Evolutionary conservation across 129 eudicot species (phyloP), one percentile per base, ranked within the genome.

Genomic region (Tagetes erecta): DNA sequence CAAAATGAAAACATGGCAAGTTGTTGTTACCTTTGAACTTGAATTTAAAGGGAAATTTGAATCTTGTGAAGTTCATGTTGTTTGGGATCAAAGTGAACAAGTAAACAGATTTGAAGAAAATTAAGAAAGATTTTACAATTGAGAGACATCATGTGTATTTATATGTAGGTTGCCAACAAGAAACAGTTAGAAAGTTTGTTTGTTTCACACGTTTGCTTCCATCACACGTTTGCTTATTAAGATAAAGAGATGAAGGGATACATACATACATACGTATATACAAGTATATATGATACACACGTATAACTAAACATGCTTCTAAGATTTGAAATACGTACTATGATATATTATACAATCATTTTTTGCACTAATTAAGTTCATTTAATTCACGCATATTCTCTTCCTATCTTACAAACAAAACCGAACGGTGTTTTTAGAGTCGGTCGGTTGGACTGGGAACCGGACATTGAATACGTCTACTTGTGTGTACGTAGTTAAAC

Each of bases 151-250:
- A 57, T 77, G 64, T 77, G 64, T 49, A 72, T 79, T 53, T 56
- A 79, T 71, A 62, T 44, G 8, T 11, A 79, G 73, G 68, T 45
- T 39, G 37, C 82, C 58, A 78, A 72, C 65, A 40, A 71, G 41
- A 55, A 79, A 64, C 62, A 64, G 73, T 55, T 72, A 45, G 74
- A 73, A 79, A 65, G 73, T 71, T 71, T 76, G 80, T 76, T 76
- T 41, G 46, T 55, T 8, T 76, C 44, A 67, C 80, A 76, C 80
- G 68, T 41, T 72, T 78, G 76, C 81, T 78, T 78, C 31, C 68
- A 76, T 67, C 68, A 13, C 35, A 67, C 80, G 80, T 56, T 42
- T 35, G 42, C 63, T 69, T 36, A 34, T 42, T 50, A 71, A 51
- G 73, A 39, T 64, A 51, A 63, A 40, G 3, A 59, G 11, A 63